A percentile compares a stretch with the other conserved stretches of the same genome.
Evolutionary conservation across 2,329 filamentous ascomycete species (phyloP).

Genomic region (Botrytis squamosa): DNA sequence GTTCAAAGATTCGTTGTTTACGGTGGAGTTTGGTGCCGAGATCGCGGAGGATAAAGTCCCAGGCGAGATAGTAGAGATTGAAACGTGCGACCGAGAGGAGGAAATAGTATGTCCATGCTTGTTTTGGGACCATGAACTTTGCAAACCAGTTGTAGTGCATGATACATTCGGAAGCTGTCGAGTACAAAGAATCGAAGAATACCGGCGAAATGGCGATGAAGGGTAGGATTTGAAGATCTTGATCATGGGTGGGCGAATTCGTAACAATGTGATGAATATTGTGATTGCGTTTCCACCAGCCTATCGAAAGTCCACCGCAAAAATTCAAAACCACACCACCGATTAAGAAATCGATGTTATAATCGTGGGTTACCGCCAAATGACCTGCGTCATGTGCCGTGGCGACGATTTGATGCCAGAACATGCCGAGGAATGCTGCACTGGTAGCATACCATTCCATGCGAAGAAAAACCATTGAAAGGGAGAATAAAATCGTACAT

Average conservation of each 20-base stretch:
- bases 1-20: slow-evolving; percentile 80
- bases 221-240: slow-evolving; percentile 89
- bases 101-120: slow-evolving; percentile 81
- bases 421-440: slow-evolving; percentile 71
- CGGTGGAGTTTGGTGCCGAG: slow-evolving; percentile 70
- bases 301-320: slow-evolving; percentile 83
- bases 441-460: slow-evolving; percentile 67
- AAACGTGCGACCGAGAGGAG: slow-evolving; percentile 79
- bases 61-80: slow-evolving; percentile 82
- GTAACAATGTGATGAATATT: slow-evolving; percentile 97
- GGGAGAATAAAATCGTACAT: slow-evolving; percentile 66
- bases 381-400: slow-evolving; percentile 93
- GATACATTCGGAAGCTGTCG: slow-evolving; percentile 78
- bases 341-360: slow-evolving; percentile 76
- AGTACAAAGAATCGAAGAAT: slow-evolving; percentile 69
- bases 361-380: slow-evolving; percentile 94
- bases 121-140: slow-evolving; percentile 70
- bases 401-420: slow-evolving; percentile 96
- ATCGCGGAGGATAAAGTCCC: slow-evolving; percentile 70
- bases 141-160: slow-evolving; percentile 76
- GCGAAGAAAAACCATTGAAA: slow-evolving; percentile 61
- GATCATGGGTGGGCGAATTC: slow-evolving; percentile 91
- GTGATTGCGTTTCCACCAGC: slow-evolving; percentile 97
- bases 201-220: slow-evolving; percentile 85
- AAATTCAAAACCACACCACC: slow-evolving; percentile 90